Evolutionary conservation across 306 rosid species (phyloP).

Genomic region (apple (Malus domestica)): ASM211411v1 NC_041797.1:6925501-6926000

Average conservation of each 20-base stretch:
- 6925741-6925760: constrained; percentile 1
- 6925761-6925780: constrained; percentile 30
- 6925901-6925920: constrained; percentile 19
- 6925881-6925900: constrained; percentile 44
- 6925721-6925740: constrained; percentile 16
- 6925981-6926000: constrained; percentile 16
- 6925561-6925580: background rate
- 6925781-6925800: background rate
- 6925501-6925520: background rate
- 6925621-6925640: constrained; percentile 17
- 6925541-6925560: background rate
- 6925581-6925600: background rate
- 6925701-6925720: constrained; percentile 40
- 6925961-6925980: no score
- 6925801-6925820: no score
- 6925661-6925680: constrained; percentile 19
- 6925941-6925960: constrained; percentile 13
- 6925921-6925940: constrained; percentile 5
- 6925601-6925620: background rate
- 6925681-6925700: constrained; percentile 40
- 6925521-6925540: background rate
- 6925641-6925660: constrained; percentile 11
- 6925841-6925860: background rate
- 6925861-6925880: constrained; percentile 27
- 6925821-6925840: constrained; percentile 30